Percentiles rank a stretch among this genome's conserved stretches.
Conservation (phyloP, 2,329 filamentous ascomycete genomes). For the Fusarium sp. region DNA sequence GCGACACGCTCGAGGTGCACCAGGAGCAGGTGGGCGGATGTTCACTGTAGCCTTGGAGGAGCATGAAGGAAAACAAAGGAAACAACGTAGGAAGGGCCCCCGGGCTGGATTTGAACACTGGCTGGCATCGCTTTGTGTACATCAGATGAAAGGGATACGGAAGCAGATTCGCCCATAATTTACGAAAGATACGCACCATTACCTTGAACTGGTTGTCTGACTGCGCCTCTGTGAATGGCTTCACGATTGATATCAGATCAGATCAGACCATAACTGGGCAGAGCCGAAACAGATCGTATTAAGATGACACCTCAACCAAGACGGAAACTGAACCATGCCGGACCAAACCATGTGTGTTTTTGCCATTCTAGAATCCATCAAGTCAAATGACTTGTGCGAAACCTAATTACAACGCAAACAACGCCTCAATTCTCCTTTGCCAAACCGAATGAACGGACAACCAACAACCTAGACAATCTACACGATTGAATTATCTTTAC, state of each 20-base stretch:
- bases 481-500: conserved; percentile 23
- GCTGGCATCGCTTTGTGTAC: conserved; percentile 37
- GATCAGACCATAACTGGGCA: not conserved
- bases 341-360: conserved; percentile 10
- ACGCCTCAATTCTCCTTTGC: conserved; percentile 2
- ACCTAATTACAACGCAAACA: conserved; percentile 14
- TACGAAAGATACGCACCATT: conserved; percentile 49
- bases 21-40: conserved; percentile 95
- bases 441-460: conserved; percentile 12
- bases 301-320: not conserved
- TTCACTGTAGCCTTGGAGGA: conserved; percentile 16
- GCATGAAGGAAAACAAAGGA: not conserved
- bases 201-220: not conserved
- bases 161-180: conserved; percentile 40
- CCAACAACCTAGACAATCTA: conserved; percentile 2
- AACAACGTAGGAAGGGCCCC: conserved; percentile 17
- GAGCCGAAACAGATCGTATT: not conserved
- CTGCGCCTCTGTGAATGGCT: not conserved
- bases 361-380: conserved; percentile 26
- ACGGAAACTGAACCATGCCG: not conserved
- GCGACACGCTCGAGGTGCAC: conserved; percentile 95
- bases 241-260: not conserved
- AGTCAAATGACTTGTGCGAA: conserved; percentile 5
- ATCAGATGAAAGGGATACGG: conserved; percentile 34
- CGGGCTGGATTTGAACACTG: conserved; percentile 29